Evolutionary conservation across 176 grass and related monocot species (phyloP).

Genomic region (Coix lacrymajobi): DNA sequence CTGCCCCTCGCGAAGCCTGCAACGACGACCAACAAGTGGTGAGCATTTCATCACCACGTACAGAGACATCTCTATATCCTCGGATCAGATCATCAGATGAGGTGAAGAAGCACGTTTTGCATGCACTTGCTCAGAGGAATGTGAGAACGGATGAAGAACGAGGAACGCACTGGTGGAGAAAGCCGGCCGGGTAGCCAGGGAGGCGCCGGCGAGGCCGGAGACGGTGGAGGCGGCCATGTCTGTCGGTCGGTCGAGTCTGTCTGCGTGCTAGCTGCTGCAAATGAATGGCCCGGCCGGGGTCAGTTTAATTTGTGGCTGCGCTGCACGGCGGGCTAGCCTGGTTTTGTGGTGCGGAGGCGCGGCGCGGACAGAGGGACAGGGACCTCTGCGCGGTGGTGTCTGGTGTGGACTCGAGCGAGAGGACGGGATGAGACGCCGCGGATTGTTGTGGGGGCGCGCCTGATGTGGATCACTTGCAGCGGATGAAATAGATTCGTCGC

Average conservation of each 20-base stretch:
- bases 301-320: background rate
- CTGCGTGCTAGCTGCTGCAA: background rate
- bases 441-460: slow-evolving; percentile 31
- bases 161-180: slow-evolving; percentile 30
- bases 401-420: background rate
- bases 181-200: slow-evolving; percentile 40
- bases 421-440: background rate
- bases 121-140: background rate
- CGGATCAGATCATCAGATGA: too few relatives aligned
- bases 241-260: background rate
- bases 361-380: slow-evolving; percentile 1
- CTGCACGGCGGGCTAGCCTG: background rate
- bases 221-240: slow-evolving; percentile 56
- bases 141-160: background rate
- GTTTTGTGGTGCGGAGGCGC: slow-evolving; percentile 24
- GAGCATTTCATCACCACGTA: background rate
- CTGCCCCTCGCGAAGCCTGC: slow-evolving; percentile 38
- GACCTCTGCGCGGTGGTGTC: background rate
- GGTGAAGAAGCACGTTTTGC: too few relatives aligned
- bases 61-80: too few relatives aligned
- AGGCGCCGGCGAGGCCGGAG: slow-evolving; percentile 45
- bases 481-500: slow-evolving; percentile 61
- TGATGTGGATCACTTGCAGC: slow-evolving; percentile 64
- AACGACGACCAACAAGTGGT: background rate
- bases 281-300: background rate